These are phyloP conservation scores for Herpotrichia juniperi DNA, from an alignment of 2,329 filamentous ascomycete genomes.

Conservation along the genomic window DNA sequence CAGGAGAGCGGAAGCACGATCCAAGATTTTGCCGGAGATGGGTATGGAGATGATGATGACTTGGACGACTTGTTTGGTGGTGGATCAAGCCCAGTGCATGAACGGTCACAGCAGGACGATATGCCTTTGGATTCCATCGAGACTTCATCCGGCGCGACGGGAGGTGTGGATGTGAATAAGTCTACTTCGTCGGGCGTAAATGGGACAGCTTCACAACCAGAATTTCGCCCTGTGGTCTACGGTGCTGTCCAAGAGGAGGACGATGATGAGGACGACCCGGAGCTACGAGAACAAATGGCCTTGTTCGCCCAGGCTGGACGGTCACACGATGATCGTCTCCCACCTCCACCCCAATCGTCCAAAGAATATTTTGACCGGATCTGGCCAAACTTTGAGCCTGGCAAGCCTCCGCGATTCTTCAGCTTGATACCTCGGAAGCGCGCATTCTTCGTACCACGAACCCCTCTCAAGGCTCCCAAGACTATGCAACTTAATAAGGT, in stretches of 20 bases:
- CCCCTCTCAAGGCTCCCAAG: slow-evolving; percentile 79
- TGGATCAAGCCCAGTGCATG: slow-evolving; percentile 43
- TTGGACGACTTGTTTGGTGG: slow-evolving; percentile 73
- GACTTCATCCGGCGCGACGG: slow-evolving; percentile 12
- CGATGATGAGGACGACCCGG: slow-evolving; percentile 39
- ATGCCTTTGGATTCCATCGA: slow-evolving; percentile 45
- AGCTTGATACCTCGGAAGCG: slow-evolving; percentile 82
- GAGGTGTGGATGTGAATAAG: slow-evolving; percentile 25
- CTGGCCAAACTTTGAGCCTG: slow-evolving; percentile 80
- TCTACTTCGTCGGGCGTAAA: slow-evolving; percentile 18
- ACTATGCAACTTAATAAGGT: slow-evolving; percentile 85
- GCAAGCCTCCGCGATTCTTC: slow-evolving; percentile 78
- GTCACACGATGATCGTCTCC: slow-evolving; percentile 55
- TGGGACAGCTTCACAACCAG: slow-evolving; percentile 21
- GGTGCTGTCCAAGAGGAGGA: slow-evolving; percentile 21
- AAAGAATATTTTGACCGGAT: slow-evolving; percentile 78
- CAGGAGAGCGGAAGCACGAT: slow-evolving; percentile 40
- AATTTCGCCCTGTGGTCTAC: slow-evolving; percentile 23
- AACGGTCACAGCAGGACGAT: slow-evolving; percentile 41
- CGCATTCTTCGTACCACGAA: slow-evolving; percentile 78
- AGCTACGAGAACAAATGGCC: slow-evolving; percentile 40
- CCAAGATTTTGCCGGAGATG: slow-evolving; percentile 28
- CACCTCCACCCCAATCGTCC: slow-evolving; percentile 72
- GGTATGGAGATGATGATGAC: slow-evolving; percentile 50
- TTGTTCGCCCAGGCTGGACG: slow-evolving; percentile 36